Evolutionary conservation across 495 filamentous ascomycete genomes (phyloP).

Genomic region (Penicillium egyptiacum): DNA sequence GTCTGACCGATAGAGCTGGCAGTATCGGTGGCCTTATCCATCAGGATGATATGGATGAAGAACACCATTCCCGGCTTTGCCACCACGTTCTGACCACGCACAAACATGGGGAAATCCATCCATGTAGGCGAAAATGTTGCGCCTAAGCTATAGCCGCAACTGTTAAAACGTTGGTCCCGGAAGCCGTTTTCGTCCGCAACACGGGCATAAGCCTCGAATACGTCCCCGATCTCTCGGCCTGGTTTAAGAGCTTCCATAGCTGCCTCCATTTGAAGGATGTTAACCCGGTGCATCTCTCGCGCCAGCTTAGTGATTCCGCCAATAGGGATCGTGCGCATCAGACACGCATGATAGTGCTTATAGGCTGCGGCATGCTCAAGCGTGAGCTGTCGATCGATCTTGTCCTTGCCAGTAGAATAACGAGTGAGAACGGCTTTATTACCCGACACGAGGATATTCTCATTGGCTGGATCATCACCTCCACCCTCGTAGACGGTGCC

Average conservation of each 20-base stretch:
- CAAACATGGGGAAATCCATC: constrained; percentile 33
- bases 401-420: constrained; percentile 26
- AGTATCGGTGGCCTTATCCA: constrained; percentile 31
- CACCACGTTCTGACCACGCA: constrained; percentile 24
- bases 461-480: constrained; percentile 29
- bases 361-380: constrained; percentile 28
- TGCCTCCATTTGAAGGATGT: constrained; percentile 27
- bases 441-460: constrained; percentile 30
- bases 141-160: constrained; percentile 25
- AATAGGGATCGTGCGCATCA: constrained; percentile 29
- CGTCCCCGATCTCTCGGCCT: constrained; percentile 24
- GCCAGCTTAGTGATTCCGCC: constrained; percentile 27
- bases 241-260: constrained; percentile 24
- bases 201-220: constrained; percentile 28
- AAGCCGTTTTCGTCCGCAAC: constrained; percentile 30
- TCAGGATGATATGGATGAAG: constrained; percentile 31
- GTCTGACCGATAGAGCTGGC: constrained; percentile 28
- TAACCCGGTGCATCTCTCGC: constrained; percentile 22
- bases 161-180: constrained; percentile 26
- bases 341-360: constrained; percentile 28
- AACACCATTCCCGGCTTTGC: constrained; percentile 26
- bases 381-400: constrained; percentile 27
- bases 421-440: constrained; percentile 30
- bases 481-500: constrained; percentile 28
- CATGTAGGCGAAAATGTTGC: constrained; percentile 27